These are phyloP conservation scores for Trypanosoma boissoni DNA, from an alignment of 208 protist species.

Conservation along the genomic window DNA sequence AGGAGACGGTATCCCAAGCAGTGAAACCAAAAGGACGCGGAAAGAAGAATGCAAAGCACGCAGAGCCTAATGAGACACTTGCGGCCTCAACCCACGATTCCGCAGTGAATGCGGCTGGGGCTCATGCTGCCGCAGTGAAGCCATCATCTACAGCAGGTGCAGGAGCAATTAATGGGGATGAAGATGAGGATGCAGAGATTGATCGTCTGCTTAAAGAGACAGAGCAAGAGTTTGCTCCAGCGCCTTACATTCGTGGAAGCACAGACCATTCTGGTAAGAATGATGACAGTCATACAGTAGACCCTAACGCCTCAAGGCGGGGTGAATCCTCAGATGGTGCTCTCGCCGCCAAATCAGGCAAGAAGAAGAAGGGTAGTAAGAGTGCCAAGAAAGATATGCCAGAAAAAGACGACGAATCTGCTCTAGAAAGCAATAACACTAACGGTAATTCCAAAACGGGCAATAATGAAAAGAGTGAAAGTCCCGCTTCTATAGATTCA, in stretches of 20 bases:
- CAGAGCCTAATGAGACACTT: constrained; percentile 7
- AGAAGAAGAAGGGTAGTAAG: constrained; percentile 23
- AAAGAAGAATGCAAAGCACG: constrained; percentile 17
- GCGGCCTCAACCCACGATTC: background rate
- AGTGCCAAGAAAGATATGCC: constrained; percentile 5
- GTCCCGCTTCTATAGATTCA: background rate
- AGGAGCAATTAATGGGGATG: background rate
- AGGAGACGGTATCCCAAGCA: constrained; percentile 1
- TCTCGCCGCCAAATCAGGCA: constrained; percentile 10
- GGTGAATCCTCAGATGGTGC: too few relatives aligned
- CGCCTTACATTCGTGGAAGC: constrained; percentile 23
- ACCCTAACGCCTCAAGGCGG: too few relatives aligned
- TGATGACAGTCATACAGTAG: too few relatives aligned
- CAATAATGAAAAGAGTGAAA: constrained; percentile 6
- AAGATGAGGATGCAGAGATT: constrained; percentile 26
- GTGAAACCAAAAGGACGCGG: constrained; percentile 8
- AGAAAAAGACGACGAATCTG: constrained; percentile 13
- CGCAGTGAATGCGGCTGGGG: background rate
- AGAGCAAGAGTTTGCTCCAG: constrained; percentile 33
- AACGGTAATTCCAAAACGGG: background rate
- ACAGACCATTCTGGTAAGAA: too few relatives aligned
- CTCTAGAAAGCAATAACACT: background rate
- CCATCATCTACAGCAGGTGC: too few relatives aligned
- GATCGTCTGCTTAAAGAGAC: constrained; percentile 28
- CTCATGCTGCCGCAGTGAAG: background rate